These are phyloP conservation scores for Macrophomina pseudophaseolina DNA, from an alignment of 2,329 filamentous ascomycete genomes.

Conservation along the genomic window DNA sequence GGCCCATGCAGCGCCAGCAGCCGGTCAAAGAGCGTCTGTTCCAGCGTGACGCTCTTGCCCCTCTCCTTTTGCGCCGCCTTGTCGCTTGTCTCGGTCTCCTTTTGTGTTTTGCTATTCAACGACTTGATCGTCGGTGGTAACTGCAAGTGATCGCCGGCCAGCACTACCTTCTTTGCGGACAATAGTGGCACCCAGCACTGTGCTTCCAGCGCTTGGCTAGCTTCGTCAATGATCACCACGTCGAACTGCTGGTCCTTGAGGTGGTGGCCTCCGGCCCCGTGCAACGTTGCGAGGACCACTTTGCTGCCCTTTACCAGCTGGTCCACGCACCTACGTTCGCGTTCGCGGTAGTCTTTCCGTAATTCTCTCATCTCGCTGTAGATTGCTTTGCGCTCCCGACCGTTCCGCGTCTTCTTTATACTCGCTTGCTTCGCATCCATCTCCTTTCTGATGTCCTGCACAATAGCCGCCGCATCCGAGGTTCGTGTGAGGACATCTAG, in stretches of 20 bases:
- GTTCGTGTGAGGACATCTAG: slow-evolving; percentile 89
- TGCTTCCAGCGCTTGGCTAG: slow-evolving; percentile 91
- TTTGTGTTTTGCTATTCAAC: slow-evolving; percentile 49
- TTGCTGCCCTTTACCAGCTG: slow-evolving; percentile 77
- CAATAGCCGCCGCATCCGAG: slow-evolving; percentile 86
- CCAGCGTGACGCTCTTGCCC: slow-evolving; percentile 66
- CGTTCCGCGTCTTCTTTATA: slow-evolving; percentile 83
- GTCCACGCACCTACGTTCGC: slow-evolving; percentile 81
- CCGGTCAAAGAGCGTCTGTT: slow-evolving; percentile 92
- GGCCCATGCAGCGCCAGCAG: slow-evolving; percentile 80
- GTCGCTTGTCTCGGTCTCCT: slow-evolving; percentile 34
- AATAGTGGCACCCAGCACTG: slow-evolving; percentile 96
- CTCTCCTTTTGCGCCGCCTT: slow-evolving; percentile 48
- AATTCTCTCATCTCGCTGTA: slow-evolving; percentile 86
- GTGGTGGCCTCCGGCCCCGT: slow-evolving; percentile 87
- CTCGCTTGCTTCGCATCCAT: slow-evolving; percentile 92
- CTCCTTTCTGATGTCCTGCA: slow-evolving; percentile 86
- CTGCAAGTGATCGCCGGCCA: slow-evolving; percentile 93
- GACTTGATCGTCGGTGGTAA: slow-evolving; percentile 94
- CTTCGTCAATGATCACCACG: slow-evolving; percentile 94
- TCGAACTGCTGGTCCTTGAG: slow-evolving; percentile 82
- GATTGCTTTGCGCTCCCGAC: slow-evolving; percentile 77
- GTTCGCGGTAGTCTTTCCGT: slow-evolving; percentile 83
- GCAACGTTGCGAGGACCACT: slow-evolving; percentile 89
- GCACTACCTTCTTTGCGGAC: slow-evolving; percentile 77